Base-by-base conservation (phyloP, 805 yeast genomes). In the Barnettozyma wickerhamii region DNA sequence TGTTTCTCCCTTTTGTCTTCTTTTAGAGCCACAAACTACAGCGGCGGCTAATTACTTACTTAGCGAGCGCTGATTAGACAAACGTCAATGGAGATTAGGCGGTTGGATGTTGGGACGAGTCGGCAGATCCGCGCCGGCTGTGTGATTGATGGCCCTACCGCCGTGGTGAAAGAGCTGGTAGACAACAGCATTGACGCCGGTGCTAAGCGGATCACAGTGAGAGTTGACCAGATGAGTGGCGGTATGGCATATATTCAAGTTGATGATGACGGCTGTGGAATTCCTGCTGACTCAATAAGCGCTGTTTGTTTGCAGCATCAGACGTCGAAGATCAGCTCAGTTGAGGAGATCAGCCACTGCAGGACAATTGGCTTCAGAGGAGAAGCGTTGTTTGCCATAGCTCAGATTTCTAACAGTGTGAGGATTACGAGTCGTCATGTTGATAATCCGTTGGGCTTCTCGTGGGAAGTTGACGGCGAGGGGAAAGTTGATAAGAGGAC, bases 161-260 rank as follows among this genome's bases (percentile, higher is more conserved):
- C 88, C 58, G 97, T 96, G 0, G 65, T 90, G 35, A 90, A 90
- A 58, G 98, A 90, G 59, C 65, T 91, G 64, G 63, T 91, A 43
- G 98, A 90, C 60, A 90, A 90, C 64, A 74, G 93, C 9, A 77
- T 90, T 10, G 97, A 90, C 59, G 95, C 97, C 0, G 67, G 71
- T 0, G 68, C 93, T 10, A 69, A 86, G 1, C 58, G 71, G 39
- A 35, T 48, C 7, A 15, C 37, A 36, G 74, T 90, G n/a, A 95
- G 85, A 33, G 73, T 90, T 4, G 56, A 81, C 7, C 82, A 79
- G 6, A 79, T 80, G 55, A 95, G 88, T 34, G 65, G 39, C 12
- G 48, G 48, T 6, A 13, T 87, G 35, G 85, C 88, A 55, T 57
- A 84, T 32, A 70, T 91, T 5, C 95, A 85, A 10, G 71, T 70